These are phyloP conservation scores for Pleomassaria siparia DNA, from an alignment of 2,329 filamentous ascomycete genomes.

Conservation along the genomic window DNA sequence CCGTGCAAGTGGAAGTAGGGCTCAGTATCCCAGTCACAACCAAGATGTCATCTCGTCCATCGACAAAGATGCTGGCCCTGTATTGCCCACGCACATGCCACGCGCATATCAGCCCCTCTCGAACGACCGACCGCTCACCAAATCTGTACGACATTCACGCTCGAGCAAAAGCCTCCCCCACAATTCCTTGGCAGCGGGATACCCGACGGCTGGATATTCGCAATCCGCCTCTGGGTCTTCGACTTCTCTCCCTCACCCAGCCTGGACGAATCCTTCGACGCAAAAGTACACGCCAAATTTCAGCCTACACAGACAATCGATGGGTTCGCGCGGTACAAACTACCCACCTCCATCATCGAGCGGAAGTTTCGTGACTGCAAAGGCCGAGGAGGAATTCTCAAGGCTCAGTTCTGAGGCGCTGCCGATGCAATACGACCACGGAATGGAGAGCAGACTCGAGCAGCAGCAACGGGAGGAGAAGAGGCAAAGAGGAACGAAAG, in stretches of 20 bases:
- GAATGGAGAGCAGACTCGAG: too few species aligned
- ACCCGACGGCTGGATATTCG: too few species aligned
- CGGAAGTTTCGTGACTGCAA: background rate
- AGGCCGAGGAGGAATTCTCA: background rate
- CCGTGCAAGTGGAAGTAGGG: too few species aligned
- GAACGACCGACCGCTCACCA: background rate
- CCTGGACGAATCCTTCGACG: background rate
- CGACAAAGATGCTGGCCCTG: background rate
- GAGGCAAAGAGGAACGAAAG: too few species aligned
- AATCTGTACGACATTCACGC: background rate
- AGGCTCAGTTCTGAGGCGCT: constrained; percentile 1
- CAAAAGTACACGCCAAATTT: background rate
- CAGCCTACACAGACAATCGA: background rate
- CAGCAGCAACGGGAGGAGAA: too few species aligned
- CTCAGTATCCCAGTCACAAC: too few species aligned
- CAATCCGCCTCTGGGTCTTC: background rate
- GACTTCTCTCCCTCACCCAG: background rate
- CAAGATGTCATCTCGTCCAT: constrained; percentile 2
- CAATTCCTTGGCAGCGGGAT: too few species aligned
- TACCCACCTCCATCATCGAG: background rate
- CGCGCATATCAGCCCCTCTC: background rate
- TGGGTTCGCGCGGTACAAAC: background rate
- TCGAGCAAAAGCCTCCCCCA: too few species aligned
- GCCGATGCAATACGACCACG: too few species aligned
- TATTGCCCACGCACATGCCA: background rate